Conservation (phyloP, 1,284 basidiomycete genomes). For the Phaffia rhodozyma region DNA sequence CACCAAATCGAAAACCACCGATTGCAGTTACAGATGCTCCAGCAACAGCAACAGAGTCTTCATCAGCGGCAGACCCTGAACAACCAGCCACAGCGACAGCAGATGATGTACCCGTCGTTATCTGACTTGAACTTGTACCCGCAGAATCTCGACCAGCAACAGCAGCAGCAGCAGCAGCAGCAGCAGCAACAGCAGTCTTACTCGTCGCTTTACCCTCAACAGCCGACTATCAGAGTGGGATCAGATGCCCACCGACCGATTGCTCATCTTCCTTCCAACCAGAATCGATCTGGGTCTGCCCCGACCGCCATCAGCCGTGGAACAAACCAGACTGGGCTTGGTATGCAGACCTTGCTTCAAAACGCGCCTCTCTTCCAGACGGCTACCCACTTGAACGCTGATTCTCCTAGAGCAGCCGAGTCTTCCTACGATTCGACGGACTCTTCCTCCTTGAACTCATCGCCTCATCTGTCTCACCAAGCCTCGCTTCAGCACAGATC, state of each 20-base stretch:
- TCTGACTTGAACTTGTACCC: background rate
- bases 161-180: background rate
- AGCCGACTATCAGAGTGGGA: background rate
- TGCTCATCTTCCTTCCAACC: slow-evolving; percentile 10
- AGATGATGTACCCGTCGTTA: slow-evolving; percentile 13
- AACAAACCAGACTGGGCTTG: background rate
- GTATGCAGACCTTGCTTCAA: slow-evolving; percentile 12
- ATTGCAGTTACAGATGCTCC: background rate
- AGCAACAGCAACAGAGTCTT: slow-evolving; percentile 12
- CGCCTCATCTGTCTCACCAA: background rate
- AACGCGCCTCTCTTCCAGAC: background rate
- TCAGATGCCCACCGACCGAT: slow-evolving; percentile 3
- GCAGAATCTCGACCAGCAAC: background rate
- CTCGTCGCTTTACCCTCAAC: background rate
- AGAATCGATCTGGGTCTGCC: background rate
- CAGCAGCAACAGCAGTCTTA: background rate
- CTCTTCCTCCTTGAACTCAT: background rate
- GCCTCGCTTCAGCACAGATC: background rate
- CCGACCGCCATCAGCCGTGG: background rate
- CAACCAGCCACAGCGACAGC: slow-evolving; percentile 2
- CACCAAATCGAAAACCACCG: background rate
- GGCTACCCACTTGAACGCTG: background rate
- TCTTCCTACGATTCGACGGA: background rate
- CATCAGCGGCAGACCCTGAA: background rate
- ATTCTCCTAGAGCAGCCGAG: background rate